Percentiles rank a stretch among this genome's conserved stretches.
Evolutionary conservation across 257 asterid genomes (phyloP).

Genomic region (Solanum ahanhuiri): DNA sequence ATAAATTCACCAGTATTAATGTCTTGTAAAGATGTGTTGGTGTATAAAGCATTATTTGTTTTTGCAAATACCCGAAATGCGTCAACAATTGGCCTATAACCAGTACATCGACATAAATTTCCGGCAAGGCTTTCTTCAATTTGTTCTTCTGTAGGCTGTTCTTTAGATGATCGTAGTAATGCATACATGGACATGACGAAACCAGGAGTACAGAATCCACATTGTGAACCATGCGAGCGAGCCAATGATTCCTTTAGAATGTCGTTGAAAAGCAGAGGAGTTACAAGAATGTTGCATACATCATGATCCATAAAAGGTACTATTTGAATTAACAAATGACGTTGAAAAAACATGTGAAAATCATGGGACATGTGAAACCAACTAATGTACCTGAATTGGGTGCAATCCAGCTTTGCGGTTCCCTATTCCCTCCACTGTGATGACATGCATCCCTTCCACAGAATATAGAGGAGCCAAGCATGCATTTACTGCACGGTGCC

Average conservation of each 20-base stretch:
- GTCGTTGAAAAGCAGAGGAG: neutral
- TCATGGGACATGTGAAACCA: neutral
- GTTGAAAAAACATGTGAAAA: neutral
- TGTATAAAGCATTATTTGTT: too few species aligned
- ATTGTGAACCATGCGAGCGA: slow-evolving; percentile 84
- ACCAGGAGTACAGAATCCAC: slow-evolving; percentile 99
- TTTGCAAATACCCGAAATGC: too few species aligned
- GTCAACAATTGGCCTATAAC: too few species aligned
- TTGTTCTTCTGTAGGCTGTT: slow-evolving; percentile 63
- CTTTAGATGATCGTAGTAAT: slow-evolving; percentile 58
- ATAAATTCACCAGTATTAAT: too few species aligned
- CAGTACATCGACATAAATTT: too few species aligned
- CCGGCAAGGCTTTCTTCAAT: slow-evolving; percentile 88
- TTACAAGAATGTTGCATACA: neutral
- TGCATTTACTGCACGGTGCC: slow-evolving; percentile 85
- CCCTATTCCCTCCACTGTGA: slow-evolving; percentile 93
- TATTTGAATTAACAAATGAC: neutral
- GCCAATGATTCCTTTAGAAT: slow-evolving; percentile 77
- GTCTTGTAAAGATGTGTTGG: too few species aligned
- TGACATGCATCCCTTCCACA: slow-evolving; percentile 94
- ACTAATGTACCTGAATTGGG: slow-evolving; percentile 67
- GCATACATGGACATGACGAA: slow-evolving; percentile 95
- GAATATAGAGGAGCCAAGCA: slow-evolving; percentile 98
- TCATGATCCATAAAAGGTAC: neutral
- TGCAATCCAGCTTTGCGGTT: slow-evolving; percentile 71